These are phyloP conservation scores for Decorospora gaudefroyi DNA, from an alignment of 2,329 filamentous ascomycete genomes.

Conservation along the genomic window DNA sequence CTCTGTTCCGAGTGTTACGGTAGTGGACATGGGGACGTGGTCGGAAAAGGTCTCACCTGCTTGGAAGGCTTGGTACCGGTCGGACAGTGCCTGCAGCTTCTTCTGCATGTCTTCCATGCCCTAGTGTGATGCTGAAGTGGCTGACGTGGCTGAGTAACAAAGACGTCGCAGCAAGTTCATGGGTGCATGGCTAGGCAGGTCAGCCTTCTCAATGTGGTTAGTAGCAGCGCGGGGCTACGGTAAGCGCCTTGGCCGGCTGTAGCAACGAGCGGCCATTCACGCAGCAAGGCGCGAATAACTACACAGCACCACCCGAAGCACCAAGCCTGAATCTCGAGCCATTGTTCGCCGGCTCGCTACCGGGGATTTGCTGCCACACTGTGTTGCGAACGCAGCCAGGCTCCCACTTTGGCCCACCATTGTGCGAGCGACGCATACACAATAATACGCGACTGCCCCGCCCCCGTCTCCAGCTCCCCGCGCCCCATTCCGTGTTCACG, in stretches of 20 bases:
- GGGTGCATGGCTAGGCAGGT: constrained; percentile 15
- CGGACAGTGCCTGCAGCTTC: constrained; percentile 78
- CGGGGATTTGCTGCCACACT: background rate
- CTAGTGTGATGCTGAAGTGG: constrained; percentile 36
- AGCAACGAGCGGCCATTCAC: constrained; percentile 15
- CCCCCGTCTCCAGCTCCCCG: constrained; percentile 2
- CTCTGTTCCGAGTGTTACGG: constrained; percentile 66
- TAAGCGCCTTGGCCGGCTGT: constrained; percentile 20
- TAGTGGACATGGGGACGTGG: no score
- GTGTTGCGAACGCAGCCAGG: background rate
- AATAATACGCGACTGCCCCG: constrained; percentile 10
- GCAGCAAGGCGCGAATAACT: background rate
- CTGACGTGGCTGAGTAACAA: no score
- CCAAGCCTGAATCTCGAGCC: background rate
- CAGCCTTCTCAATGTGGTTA: constrained; percentile 31
- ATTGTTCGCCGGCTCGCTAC: no score
- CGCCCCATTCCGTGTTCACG: constrained; percentile 7
- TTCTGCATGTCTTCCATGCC: constrained; percentile 66
- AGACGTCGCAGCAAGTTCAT: constrained; percentile 23
- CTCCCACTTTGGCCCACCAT: background rate
- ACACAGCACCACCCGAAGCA: constrained; percentile 1
- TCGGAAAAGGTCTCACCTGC: no score
- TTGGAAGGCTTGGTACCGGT: constrained; percentile 86
- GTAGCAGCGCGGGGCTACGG: constrained; percentile 28
- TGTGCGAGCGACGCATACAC: background rate